Evolutionary conservation across 2,329 filamentous ascomycete genomes (phyloP).

Genomic region (Xylariaceae sp.): DNA sequence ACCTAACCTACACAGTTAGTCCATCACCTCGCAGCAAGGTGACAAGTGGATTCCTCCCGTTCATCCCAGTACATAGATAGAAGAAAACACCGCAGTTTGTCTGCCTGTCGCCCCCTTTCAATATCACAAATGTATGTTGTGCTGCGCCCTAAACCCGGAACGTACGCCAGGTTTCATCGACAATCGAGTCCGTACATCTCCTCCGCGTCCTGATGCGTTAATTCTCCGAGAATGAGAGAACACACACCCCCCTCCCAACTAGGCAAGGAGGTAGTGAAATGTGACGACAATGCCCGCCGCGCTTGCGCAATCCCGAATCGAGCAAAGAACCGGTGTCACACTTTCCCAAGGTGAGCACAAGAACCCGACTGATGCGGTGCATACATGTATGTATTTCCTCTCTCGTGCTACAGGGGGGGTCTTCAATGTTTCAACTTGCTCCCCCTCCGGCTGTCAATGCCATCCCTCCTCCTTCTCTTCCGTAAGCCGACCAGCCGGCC

Average conservation of each 20-base stretch:
- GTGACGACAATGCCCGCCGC: not conserved
- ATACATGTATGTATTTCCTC: not conserved
- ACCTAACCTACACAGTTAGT: too few species aligned
- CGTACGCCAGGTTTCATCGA: not conserved
- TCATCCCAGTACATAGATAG: too few species aligned
- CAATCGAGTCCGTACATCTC: slow-evolving; percentile 6
- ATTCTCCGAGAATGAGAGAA: slow-evolving; percentile 10
- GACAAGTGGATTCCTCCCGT: slow-evolving; percentile 2
- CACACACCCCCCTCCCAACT: not conserved
- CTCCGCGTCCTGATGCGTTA: slow-evolving; percentile 8
- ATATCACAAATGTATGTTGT: slow-evolving; percentile 8
- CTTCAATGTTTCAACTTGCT: not conserved
- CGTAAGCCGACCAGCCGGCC: too few species aligned
- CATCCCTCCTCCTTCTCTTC: too few species aligned
- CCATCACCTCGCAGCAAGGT: not conserved
- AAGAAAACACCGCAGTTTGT: not conserved
- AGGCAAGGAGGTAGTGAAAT: slow-evolving; percentile 7
- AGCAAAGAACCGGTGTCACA: too few species aligned
- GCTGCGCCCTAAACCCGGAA: slow-evolving; percentile 1
- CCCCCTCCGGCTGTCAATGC: not conserved
- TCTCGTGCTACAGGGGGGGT: too few species aligned
- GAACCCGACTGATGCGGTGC: not conserved
- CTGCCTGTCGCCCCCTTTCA: not conserved
- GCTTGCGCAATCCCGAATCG: too few species aligned
- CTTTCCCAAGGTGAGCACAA: not conserved